phyloP scores from a whole-genome alignment of 495 filamentous ascomycete genomes.

The Xylaria castorea region DNA sequence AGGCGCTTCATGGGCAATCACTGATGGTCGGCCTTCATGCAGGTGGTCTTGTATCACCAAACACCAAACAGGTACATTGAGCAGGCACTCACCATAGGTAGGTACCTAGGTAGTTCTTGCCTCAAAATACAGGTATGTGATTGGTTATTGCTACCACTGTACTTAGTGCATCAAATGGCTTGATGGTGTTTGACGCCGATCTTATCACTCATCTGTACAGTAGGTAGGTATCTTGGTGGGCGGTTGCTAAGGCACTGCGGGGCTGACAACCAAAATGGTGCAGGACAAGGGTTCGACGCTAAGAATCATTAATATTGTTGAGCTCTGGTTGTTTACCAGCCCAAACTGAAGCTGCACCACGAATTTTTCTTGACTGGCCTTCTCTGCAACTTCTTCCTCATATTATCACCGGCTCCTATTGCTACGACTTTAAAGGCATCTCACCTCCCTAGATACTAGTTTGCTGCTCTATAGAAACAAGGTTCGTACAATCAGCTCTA shows the following conservation, averaged over 20 bases:
- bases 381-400: conserved; percentile 16
- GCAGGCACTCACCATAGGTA: neutral
- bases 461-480: conserved; percentile 25
- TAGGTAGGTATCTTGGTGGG: conserved; percentile 2
- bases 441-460: conserved; percentile 22
- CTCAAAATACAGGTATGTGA: neutral
- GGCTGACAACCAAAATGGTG: conserved; percentile 20
- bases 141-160: neutral
- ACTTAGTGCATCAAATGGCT: neutral
- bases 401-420: conserved; percentile 18
- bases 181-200: conserved; percentile 9
- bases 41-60: conserved; percentile 10
- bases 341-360: conserved; percentile 13
- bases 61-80: neutral
- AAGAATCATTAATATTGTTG: conserved; percentile 9
- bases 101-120: neutral
- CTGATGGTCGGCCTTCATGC: neutral
- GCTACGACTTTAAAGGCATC: conserved; percentile 5
- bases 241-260: conserved; percentile 28
- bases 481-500: conserved; percentile 36
- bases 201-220: neutral
- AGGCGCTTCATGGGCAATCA: conserved; percentile 17
- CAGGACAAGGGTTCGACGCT: conserved; percentile 8
- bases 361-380: neutral
- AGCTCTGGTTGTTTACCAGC: conserved; percentile 19